Percentiles rank a stretch among this genome's conserved stretches.
These are phyloP conservation scores for Darksidea phi DNA, from an alignment of 495 filamentous ascomycete species.

Conservation along the genomic window DNA sequence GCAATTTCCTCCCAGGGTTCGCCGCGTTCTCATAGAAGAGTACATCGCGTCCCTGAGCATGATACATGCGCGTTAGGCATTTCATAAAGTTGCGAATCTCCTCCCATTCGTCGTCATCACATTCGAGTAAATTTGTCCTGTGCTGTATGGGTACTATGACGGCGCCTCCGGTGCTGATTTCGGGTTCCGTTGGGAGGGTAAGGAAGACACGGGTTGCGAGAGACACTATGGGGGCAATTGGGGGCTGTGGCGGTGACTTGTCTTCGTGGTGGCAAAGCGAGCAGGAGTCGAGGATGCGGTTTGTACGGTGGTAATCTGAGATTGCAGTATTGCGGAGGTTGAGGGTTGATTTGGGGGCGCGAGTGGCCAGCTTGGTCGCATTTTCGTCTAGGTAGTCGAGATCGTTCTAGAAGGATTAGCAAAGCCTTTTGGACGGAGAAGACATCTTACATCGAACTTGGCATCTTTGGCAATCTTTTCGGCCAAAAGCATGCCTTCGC, in stretches of 20 bases:
- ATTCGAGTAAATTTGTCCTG: slow-evolving; percentile 85
- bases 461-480: slow-evolving; percentile 89
- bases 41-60: slow-evolving; percentile 83
- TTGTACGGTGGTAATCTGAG: slow-evolving; percentile 85
- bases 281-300: slow-evolving; percentile 81
- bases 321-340: slow-evolving; percentile 88
- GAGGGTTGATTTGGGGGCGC: slow-evolving; percentile 82
- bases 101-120: slow-evolving; percentile 99
- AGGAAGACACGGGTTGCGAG: slow-evolving; percentile 84
- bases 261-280: slow-evolving; percentile 93
- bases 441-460: slow-evolving; percentile 69
- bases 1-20: slow-evolving; percentile 69
- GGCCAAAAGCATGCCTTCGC: slow-evolving; percentile 77
- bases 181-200: slow-evolving; percentile 85
- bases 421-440: neutral
- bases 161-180: slow-evolving; percentile 77
- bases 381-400: slow-evolving; percentile 98
- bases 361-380: slow-evolving; percentile 83
- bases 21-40: slow-evolving; percentile 98
- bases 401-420: slow-evolving; percentile 61
- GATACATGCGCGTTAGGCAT: slow-evolving; percentile 86
- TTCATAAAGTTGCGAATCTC: slow-evolving; percentile 99
- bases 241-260: slow-evolving; percentile 62
- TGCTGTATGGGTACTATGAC: slow-evolving; percentile 89
- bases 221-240: slow-evolving; percentile 86